Evolutionary conservation across 2,329 filamentous ascomycete species (phyloP).

Genomic region (Chaetothyriales sp.): DNA sequence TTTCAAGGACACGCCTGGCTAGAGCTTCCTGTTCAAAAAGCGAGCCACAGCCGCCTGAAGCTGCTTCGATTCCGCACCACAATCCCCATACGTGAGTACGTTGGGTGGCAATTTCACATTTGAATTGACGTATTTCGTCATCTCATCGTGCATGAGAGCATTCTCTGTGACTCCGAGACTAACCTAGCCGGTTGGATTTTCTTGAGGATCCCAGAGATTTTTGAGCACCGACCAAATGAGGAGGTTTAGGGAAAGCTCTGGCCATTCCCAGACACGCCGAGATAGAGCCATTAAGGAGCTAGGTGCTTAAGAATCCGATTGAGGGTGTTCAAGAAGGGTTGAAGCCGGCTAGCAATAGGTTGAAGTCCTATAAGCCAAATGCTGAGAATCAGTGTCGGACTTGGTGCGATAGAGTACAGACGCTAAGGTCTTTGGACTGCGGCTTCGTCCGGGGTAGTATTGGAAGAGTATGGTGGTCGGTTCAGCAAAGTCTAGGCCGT

Average conservation of each 20-base stretch:
- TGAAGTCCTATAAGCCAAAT: too few relatives aligned
- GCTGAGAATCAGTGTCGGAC: too few relatives aligned
- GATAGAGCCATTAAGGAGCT: conserved; percentile 4
- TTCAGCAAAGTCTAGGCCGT: too few relatives aligned
- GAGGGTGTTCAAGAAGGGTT: neutral
- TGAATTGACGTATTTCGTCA: conserved; percentile 30
- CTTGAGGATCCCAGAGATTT: conserved; percentile 33
- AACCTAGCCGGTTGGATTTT: conserved; percentile 34
- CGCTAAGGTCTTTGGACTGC: too few relatives aligned
- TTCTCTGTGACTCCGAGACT: conserved; percentile 43
- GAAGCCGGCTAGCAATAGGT: too few relatives aligned
- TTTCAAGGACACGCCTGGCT: conserved; percentile 19
- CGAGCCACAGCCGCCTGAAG: conserved; percentile 20
- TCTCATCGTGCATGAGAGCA: conserved; percentile 35
- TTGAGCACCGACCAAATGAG: conserved; percentile 33
- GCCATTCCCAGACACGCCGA: conserved; percentile 3
- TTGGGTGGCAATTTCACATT: conserved; percentile 22
- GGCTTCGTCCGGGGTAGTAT: too few relatives aligned
- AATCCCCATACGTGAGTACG: conserved; percentile 28
- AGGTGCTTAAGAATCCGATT: neutral
- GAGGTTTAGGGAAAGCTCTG: neutral
- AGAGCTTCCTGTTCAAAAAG: conserved; percentile 24
- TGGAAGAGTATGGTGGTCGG: too few relatives aligned
- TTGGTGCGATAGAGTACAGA: too few relatives aligned
- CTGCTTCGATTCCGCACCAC: conserved; percentile 20